These are phyloP conservation scores for Beauveria rudraprayagi DNA, from an alignment of 2,329 filamentous ascomycete species.

Conservation along the genomic window DNA sequence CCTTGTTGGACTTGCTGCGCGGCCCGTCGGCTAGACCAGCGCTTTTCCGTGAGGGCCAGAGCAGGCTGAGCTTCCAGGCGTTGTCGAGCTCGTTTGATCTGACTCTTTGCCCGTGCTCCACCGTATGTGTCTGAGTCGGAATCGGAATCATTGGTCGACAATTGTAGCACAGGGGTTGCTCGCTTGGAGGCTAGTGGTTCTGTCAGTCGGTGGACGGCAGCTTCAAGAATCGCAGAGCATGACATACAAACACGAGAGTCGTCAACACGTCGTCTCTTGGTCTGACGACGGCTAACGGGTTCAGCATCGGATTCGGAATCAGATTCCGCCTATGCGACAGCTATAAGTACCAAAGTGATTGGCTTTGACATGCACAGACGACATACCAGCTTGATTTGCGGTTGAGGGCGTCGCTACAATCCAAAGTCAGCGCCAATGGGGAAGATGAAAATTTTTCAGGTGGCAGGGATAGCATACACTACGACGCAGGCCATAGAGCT, in stretches of 20 bases:
- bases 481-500: conserved; percentile 86
- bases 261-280: conserved; percentile 62
- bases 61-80: conserved; percentile 60
- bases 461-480: conserved; percentile 57
- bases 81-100: conserved; percentile 70
- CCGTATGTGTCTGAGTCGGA: conserved; percentile 75
- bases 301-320: conserved; percentile 66
- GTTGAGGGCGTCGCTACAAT: conserved; percentile 46
- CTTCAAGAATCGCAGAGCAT: conserved; percentile 1
- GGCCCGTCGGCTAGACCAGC: conserved; percentile 83
- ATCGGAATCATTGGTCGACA: conserved; percentile 53
- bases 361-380: neutral
- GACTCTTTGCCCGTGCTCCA: conserved; percentile 59
- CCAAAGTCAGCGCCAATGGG: conserved; percentile 23
- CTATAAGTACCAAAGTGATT: conserved; percentile 8
- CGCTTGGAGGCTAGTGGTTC: conserved; percentile 48
- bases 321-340: conserved; percentile 35
- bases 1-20: conserved; percentile 62
- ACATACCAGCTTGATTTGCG: conserved; percentile 51
- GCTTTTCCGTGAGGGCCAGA: conserved; percentile 67
- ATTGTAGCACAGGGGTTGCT: conserved; percentile 45
- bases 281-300: conserved; percentile 47
- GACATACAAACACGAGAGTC: conserved; percentile 55
- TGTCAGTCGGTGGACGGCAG: conserved; percentile 14
- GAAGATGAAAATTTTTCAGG: conserved; percentile 16